Evolutionary conservation across 208 protist genomes (phyloP), one percentile per base, ranked within the genome.

Genomic region (Polymyxa betae): DNA sequence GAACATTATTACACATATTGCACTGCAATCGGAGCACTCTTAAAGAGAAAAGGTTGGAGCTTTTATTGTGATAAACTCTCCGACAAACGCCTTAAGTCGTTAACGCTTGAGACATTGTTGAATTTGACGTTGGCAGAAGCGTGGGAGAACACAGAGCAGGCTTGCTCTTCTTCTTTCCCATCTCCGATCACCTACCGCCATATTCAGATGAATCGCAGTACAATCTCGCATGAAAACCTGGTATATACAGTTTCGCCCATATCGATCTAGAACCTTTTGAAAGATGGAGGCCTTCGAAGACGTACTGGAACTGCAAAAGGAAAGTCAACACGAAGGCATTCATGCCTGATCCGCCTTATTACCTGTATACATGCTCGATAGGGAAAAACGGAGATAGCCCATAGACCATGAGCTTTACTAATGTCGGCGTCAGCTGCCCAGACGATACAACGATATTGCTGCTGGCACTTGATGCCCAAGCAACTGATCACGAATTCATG

Each of bases 291-390:
- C n/a, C 40, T 82, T 82, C n/a, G 72, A 82, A 16, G n/a, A 5
- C 16, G 5, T 35, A 45, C 72, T 5, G 5, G 72, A 82, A 82
- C 72, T 82, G 49, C 49, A n/a, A n/a, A n/a, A n/a, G n/a, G 12
- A 60, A 5, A 60, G 5, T 60, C 12, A 60, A 29, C 24, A 60
- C 5, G 49, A 29, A 60, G 49, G 24, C 5, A 5, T 5, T 60
- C 24, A 24, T 60, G 5, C 49, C 5, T 5, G 12, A 60, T 29
- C 5, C 49, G 24, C 5, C 12, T 60, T 24, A 60, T 60, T 60
- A 60, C 49, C 49, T 60, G n/a, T 82, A 82, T 43, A 82, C 72
- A 43, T 82, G 5, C n/a, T 82, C 72, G n/a, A 82, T n/a, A 20
- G 72, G 40, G n/a, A 82, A 40, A 43, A 45, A 82, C 72, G 72